phyloP scores from a whole-genome alignment of 495 filamentous ascomycete genomes.

The Xylaria nigripes region DNA sequence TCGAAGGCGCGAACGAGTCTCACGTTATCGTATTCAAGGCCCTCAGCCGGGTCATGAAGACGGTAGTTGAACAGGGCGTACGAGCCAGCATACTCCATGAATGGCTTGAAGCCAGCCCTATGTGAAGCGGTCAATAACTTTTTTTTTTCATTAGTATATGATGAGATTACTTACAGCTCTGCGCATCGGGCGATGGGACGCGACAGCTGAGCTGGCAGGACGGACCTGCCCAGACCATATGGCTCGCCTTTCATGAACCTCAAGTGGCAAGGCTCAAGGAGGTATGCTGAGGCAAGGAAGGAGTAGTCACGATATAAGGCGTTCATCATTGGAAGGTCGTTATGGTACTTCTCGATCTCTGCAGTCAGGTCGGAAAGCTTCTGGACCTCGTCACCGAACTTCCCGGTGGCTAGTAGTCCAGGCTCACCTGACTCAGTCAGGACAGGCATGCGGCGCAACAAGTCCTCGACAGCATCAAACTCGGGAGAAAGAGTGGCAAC shows the following conservation, averaged over 20 bases:
- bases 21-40: constrained; percentile 68
- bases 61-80: constrained; percentile 89
- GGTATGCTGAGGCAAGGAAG: constrained; percentile 78
- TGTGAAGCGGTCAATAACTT: background rate
- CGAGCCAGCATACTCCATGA: constrained; percentile 91
- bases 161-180: constrained; percentile 52
- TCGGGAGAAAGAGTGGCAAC: constrained; percentile 53
- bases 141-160: background rate
- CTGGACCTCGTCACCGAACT: constrained; percentile 58
- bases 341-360: constrained; percentile 58
- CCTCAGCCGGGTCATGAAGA: constrained; percentile 54
- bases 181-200: constrained; percentile 70
- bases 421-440: constrained; percentile 57
- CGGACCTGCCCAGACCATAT: constrained; percentile 67
- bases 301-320: constrained; percentile 85
- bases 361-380: constrained; percentile 68
- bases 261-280: constrained; percentile 90
- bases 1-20: constrained; percentile 84
- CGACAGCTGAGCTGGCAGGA: constrained; percentile 61
- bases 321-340: constrained; percentile 66
- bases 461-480: constrained; percentile 59
- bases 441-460: constrained; percentile 70
- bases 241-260: constrained; percentile 54
- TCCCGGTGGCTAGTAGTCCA: constrained; percentile 65
- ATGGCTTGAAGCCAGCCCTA: constrained; percentile 66